A percentile compares a stretch with the other conserved stretches of the same genome.
These are phyloP conservation scores for Mycena sp. DNA, from an alignment of 1,284 basidiomycete genomes.

Conservation along the genomic window DNA sequence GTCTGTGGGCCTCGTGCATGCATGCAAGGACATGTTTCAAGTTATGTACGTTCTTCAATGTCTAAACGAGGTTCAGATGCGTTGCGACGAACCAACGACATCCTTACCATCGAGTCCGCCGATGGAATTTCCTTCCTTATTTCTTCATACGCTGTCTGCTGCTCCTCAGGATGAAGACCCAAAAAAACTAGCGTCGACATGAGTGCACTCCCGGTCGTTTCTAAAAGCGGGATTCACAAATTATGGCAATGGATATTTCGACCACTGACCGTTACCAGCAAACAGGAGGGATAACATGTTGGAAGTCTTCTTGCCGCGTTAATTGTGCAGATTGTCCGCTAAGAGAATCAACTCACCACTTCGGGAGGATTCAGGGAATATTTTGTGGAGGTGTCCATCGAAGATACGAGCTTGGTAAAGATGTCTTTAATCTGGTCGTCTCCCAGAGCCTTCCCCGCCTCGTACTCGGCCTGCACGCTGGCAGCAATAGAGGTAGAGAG, in stretches of 20 bases:
- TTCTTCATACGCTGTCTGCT: slow-evolving; percentile 26
- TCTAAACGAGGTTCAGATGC: not conserved
- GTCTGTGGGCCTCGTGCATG: slow-evolving; percentile 31
- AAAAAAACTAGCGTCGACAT: slow-evolving; percentile 28
- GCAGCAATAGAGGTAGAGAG: not conserved
- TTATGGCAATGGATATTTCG: not conserved
- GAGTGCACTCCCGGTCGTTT: slow-evolving; percentile 30
- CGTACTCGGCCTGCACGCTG: not conserved
- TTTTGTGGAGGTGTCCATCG: slow-evolving; percentile 14
- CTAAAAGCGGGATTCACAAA: not conserved
- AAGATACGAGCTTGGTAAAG: slow-evolving; percentile 28
- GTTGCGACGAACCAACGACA: not conserved
- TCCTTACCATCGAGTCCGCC: slow-evolving; percentile 15
- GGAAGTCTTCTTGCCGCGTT: slow-evolving; percentile 10
- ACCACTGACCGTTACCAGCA: slow-evolving; percentile 26
- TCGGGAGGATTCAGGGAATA: slow-evolving; percentile 8
- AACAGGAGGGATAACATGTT: slow-evolving; percentile 31
- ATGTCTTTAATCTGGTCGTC: slow-evolving; percentile 17
- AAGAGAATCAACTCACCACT: not conserved
- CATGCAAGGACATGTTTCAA: slow-evolving; percentile 30
- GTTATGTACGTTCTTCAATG: not conserved
- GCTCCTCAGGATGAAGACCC: slow-evolving; percentile 25
- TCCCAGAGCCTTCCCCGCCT: slow-evolving; percentile 8
- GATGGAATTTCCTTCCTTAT: slow-evolving; percentile 19
- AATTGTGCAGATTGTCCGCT: too few relatives aligned